Base-by-base conservation (phyloP, 345 rosid species). In the Linum lewisii region DNA sequence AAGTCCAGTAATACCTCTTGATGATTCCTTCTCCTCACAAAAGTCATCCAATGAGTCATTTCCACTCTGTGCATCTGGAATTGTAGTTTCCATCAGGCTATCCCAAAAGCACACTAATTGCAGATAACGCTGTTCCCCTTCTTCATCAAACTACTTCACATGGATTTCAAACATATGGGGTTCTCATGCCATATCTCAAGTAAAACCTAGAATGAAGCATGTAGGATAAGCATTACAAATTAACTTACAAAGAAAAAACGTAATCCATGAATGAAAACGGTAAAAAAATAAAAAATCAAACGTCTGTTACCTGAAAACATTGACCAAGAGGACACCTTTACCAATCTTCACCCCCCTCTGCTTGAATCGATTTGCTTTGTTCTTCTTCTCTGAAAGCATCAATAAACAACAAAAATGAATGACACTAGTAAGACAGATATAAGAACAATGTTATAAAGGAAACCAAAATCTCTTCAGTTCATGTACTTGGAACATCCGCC, bases 61-160 rank as follows among this genome's bases (percentile, higher is more conserved):
- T 59, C 69, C 61, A 62, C 71, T 79, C 58, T 49, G 77, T 65
- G 65, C 64, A 59, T 49, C 64, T 21, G 63, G 62, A 69, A 71
- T 52, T 63, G 57, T 14, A 57, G 70, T 75, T 54, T 78, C 90
- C 98, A 87, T 91, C 25, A 51, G 70, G 74, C 13, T 18, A 62
- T 62, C 57, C 21, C 9, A 59, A 44, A 66, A 58, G 44, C 51
- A 56, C 16, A 51, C 51, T 54, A 73, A 44, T 56, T 59, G 54
- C 51, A 16, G 56, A 51, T 24, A 72, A 60, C 36, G 51, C 69
- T 66, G 67, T 29, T 65, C 25, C 49, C 67, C 51, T 14, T 49
- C 21, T 49, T 19, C 54, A 19, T 19, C 54, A 22, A 42, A 16
- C 47, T 42, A 42, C 47, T 42, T 42, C 16, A 42, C 34, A 29